Conservation (phyloP, 2,329 filamentous ascomycete genomes). For the Polytolypa hystricis region DNA sequence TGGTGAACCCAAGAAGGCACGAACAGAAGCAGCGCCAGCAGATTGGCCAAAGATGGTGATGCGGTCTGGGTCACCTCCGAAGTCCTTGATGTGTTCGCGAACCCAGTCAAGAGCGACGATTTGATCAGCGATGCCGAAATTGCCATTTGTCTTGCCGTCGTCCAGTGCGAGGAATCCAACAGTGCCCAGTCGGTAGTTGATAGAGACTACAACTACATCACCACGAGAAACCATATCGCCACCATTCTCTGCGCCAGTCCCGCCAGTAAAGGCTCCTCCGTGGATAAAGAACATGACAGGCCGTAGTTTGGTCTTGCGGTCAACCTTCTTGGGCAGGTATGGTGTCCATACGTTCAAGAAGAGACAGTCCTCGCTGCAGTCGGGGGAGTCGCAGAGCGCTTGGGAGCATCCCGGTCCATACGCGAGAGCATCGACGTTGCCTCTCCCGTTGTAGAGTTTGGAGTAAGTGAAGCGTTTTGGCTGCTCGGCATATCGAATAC, state of each 20-base stretch:
- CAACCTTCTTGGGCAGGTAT: not conserved
- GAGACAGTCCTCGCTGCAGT: not conserved
- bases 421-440: not conserved
- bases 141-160: slow-evolving; percentile 36
- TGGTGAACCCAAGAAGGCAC: slow-evolving; percentile 7
- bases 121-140: slow-evolving; percentile 41
- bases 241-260: slow-evolving; percentile 41
- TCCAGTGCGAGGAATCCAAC: slow-evolving; percentile 40
- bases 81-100: slow-evolving; percentile 28
- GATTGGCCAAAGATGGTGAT: slow-evolving; percentile 38
- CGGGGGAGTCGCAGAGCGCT: not conserved
- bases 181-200: slow-evolving; percentile 39
- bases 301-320: not conserved
- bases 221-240: slow-evolving; percentile 9
- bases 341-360: not conserved
- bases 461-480: not conserved
- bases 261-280: slow-evolving; percentile 41
- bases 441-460: not conserved
- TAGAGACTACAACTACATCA: slow-evolving; percentile 37
- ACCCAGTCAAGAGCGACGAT: slow-evolving; percentile 31
- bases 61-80: slow-evolving; percentile 31
- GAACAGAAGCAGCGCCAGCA: slow-evolving; percentile 26
- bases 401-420: not conserved
- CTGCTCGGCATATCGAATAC: not conserved
- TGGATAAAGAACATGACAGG: slow-evolving; percentile 45